phyloP scores from a whole-genome alignment of 192 early-diverging fungal species.

The Phlyctochytrium bullatum region DNA sequence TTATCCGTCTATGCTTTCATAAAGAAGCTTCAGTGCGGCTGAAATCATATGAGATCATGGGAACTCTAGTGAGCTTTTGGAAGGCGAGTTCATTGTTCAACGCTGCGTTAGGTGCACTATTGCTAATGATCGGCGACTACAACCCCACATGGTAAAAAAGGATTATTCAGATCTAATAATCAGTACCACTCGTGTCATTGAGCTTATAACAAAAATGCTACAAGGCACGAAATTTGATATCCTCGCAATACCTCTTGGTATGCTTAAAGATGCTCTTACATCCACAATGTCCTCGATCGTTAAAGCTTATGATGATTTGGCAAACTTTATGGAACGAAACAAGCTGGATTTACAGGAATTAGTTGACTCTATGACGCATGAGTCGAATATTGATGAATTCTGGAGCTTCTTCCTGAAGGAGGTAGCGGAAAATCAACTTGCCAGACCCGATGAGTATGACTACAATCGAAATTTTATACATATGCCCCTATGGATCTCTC shows the following conservation, averaged over 20 bases:
- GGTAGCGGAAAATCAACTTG: constrained; percentile 50
- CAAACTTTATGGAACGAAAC: constrained; percentile 39
- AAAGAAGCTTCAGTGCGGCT: constrained; percentile 33
- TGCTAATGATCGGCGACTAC: constrained; percentile 46
- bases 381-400: constrained; percentile 46
- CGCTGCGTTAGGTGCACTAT: constrained; percentile 37
- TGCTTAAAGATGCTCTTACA: constrained; percentile 31
- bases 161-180: background rate
- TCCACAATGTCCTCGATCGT: constrained; percentile 22
- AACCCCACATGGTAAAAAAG: constrained; percentile 34
- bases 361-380: constrained; percentile 37
- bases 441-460: constrained; percentile 55
- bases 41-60: constrained; percentile 49
- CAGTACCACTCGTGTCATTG: constrained; percentile 33
- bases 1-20: constrained; percentile 46
- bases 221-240: constrained; percentile 2
- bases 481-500: constrained; percentile 49
- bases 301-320: constrained; percentile 49
- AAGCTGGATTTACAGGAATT: constrained; percentile 37
- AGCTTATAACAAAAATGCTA: constrained; percentile 22
- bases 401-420: constrained; percentile 52
- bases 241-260: constrained; percentile 32
- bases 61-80: constrained; percentile 43
- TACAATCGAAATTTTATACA: constrained; percentile 54
- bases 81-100: constrained; percentile 36